phyloP scores from a whole-genome alignment of 1,139 yeast species.

The Diutina scorzettiae region DNA sequence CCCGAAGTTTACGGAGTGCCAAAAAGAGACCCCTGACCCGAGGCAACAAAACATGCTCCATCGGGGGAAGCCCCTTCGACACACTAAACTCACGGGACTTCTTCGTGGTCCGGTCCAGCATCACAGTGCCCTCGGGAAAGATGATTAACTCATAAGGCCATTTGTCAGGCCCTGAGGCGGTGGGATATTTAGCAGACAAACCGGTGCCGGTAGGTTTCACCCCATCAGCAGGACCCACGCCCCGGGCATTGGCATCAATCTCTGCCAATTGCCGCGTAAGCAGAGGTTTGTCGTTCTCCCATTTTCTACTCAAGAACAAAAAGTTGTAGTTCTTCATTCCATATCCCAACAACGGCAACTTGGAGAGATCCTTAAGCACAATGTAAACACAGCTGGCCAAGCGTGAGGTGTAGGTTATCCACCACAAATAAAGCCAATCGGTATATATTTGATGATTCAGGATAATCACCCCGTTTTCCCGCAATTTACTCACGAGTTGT shows the following conservation, averaged over 20 bases:
- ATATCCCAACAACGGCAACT: constrained; percentile 69
- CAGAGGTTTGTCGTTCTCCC: constrained; percentile 61
- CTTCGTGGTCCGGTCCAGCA: constrained; percentile 51
- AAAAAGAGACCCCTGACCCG: constrained; percentile 69
- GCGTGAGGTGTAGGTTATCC: constrained; percentile 58
- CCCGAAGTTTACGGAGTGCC: constrained; percentile 44
- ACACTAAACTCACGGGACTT: constrained; percentile 48
- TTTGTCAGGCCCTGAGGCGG: constrained; percentile 10
- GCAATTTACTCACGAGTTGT: constrained; percentile 20
- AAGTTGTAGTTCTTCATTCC: constrained; percentile 80
- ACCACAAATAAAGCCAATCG: constrained; percentile 94
- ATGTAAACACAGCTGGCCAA: constrained; percentile 56
- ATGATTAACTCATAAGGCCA: constrained; percentile 49
- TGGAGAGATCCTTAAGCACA: constrained; percentile 64
- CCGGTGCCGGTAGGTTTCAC: constrained; percentile 12
- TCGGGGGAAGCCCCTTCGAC: constrained; percentile 30
- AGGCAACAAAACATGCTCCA: constrained; percentile 66
- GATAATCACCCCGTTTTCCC: constrained; percentile 48
- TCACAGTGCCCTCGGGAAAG: constrained; percentile 93
- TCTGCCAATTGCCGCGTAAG: constrained; percentile 45
- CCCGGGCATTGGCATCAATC: constrained; percentile 43
- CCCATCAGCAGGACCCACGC: constrained; percentile 42
- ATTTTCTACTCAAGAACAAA: constrained; percentile 70
- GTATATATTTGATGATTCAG: constrained; percentile 90
- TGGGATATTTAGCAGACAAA: neutral